Evolutionary conservation across 352 stramenopile species (phyloP).

Genomic region (Thraustotheca clavata): DNA sequence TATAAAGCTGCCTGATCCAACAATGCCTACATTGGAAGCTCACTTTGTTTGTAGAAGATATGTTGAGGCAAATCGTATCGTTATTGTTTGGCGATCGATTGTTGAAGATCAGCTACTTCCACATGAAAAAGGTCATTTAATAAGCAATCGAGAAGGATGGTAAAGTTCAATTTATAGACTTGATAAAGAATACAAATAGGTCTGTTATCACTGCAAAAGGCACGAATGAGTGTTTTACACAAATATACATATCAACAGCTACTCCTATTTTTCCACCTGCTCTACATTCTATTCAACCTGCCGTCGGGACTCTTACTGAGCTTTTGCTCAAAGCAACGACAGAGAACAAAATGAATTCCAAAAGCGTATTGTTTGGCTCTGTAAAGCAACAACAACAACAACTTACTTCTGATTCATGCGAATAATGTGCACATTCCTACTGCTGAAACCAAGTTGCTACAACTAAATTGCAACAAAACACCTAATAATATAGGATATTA

Average conservation of each 20-base stretch:
- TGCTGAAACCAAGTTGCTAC: too few species aligned
- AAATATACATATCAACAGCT: neutral
- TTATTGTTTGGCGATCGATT: conserved; percentile 6
- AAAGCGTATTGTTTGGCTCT: too few species aligned
- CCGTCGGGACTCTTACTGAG: neutral
- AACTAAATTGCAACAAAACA: too few species aligned
- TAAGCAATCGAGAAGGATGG: neutral
- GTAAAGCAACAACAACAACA: too few species aligned
- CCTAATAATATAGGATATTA: too few species aligned
- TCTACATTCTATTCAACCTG: neutral
- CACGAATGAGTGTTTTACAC: neutral
- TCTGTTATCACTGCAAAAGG: neutral
- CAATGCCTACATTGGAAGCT: neutral
- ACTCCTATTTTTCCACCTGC: neutral
- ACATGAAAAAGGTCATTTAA: neutral
- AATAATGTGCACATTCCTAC: too few species aligned
- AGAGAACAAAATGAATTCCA: neutral
- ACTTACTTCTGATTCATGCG: too few species aligned
- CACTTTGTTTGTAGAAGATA: neutral
- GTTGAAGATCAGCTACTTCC: conserved; percentile 12
- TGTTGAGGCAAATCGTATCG: neutral
- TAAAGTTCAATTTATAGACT: neutral
- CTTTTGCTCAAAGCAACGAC: neutral
- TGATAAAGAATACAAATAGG: neutral
- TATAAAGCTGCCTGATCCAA: neutral